These are phyloP conservation scores for Lentinula novae-zelandiae DNA, from an alignment of 1,284 basidiomycete genomes.

Conservation along the genomic window DNA sequence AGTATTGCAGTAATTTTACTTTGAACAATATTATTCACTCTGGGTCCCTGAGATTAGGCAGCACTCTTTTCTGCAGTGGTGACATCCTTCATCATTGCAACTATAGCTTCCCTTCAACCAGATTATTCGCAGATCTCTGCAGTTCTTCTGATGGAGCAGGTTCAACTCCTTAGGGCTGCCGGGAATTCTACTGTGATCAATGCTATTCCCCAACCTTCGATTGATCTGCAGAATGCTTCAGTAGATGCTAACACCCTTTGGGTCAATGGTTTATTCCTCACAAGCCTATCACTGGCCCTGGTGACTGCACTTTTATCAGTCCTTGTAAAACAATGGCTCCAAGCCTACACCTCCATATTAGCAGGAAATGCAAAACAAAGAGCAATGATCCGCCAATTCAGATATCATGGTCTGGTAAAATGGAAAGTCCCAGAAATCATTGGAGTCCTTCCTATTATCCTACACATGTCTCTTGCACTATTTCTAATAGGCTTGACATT, in stretches of 20 bases:
- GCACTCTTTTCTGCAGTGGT: conserved; percentile 16
- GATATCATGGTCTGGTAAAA: neutral
- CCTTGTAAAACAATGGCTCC: conserved; percentile 10
- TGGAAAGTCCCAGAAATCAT: neutral
- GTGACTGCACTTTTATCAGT: conserved; percentile 1
- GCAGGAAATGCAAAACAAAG: neutral
- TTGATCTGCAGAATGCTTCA: neutral
- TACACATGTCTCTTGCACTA: conserved; percentile 4
- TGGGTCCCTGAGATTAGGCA: neutral
- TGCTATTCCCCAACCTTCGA: neutral
- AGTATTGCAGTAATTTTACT: conserved; percentile 15
- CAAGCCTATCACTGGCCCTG: neutral
- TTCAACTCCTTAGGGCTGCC: conserved; percentile 9
- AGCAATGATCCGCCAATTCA: neutral
- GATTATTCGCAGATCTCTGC: conserved; percentile 4
- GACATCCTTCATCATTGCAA: conserved; percentile 16
- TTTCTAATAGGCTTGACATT: conserved; percentile 4
- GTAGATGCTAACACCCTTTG: conserved; percentile 6
- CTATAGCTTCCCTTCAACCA: conserved; percentile 11
- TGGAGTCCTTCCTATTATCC: neutral
- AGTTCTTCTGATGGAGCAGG: conserved; percentile 9
- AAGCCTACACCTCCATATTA: neutral
- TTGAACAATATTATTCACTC: neutral
- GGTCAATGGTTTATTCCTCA: conserved; percentile 13
- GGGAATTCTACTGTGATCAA: conserved; percentile 2